These are phyloP conservation scores for Coffea canephora DNA, from an alignment of 257 asterid species.

Conservation along the genomic window DNA sequence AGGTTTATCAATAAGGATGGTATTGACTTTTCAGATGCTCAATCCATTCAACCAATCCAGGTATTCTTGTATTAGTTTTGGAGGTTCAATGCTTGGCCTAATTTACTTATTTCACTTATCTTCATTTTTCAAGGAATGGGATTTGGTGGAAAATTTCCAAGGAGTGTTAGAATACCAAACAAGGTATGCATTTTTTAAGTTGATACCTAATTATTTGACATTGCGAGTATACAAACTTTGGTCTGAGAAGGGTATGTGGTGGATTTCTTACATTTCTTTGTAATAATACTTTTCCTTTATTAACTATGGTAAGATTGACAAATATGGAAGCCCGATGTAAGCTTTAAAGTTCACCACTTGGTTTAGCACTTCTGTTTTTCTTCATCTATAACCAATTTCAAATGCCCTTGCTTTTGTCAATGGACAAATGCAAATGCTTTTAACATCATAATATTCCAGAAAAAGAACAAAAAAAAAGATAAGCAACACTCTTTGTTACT, in stretches of 20 bases:
- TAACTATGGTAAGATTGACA: background rate
- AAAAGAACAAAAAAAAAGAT: too few species aligned
- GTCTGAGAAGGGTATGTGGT: background rate
- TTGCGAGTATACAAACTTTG: background rate
- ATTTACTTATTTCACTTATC: constrained; percentile 13
- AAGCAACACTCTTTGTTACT: background rate
- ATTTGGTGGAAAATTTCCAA: constrained; percentile 78
- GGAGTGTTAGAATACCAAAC: constrained; percentile 94
- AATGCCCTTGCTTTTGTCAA: background rate
- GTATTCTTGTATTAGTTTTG: constrained; percentile 32
- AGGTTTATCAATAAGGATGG: constrained; percentile 95
- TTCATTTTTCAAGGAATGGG: constrained; percentile 81
- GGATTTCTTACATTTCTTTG: background rate
- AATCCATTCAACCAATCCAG: constrained; percentile 86
- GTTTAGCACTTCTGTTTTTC: background rate
- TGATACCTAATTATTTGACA: constrained; percentile 10
- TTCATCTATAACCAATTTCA: background rate
- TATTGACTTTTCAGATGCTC: constrained; percentile 95
- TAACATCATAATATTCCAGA: background rate
- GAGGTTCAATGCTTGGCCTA: constrained; percentile 2
- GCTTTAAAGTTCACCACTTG: background rate
- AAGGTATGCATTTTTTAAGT: constrained; percentile 43
- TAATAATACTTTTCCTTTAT: background rate
- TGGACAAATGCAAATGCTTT: background rate
- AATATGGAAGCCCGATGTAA: background rate